Evolutionary conservation across 2,329 filamentous ascomycete species (phyloP).

Genomic region (Diaporthe sp.): DNA sequence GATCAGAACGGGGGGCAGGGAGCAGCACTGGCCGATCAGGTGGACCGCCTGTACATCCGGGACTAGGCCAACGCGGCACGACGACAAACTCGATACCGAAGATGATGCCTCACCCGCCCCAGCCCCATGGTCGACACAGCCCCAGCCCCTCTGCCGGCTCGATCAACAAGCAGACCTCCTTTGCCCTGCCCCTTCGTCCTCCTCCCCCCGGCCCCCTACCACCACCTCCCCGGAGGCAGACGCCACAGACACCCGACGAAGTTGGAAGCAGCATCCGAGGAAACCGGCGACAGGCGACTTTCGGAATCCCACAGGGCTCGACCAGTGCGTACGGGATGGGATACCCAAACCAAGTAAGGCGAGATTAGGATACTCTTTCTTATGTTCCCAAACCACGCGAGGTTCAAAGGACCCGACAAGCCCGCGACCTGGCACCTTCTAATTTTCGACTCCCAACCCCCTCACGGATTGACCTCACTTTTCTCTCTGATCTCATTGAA

Average conservation of each 20-base stretch:
- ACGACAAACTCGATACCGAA: constrained; percentile 68
- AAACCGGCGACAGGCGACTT: constrained; percentile 65
- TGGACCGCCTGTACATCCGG: constrained; percentile 61
- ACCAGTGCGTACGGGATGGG: constrained; percentile 46
- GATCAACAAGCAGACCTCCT: constrained; percentile 63
- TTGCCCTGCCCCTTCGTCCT: constrained; percentile 74
- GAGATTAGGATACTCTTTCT: constrained; percentile 44
- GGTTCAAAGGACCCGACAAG: constrained; percentile 14
- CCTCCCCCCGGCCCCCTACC: constrained; percentile 71
- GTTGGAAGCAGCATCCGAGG: constrained; percentile 55
- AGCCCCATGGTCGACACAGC: constrained; percentile 32
- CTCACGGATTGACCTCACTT: constrained; percentile 33
- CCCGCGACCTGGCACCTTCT: constrained; percentile 25
- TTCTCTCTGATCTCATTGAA: constrained; percentile 36
- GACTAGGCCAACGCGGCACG: constrained; percentile 64
- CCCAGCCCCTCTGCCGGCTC: constrained; percentile 49
- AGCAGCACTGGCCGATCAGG: constrained; percentile 59
- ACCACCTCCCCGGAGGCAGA: constrained; percentile 69
- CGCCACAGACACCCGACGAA: constrained; percentile 66
- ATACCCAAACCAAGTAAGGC: constrained; percentile 47
- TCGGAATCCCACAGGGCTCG: constrained; percentile 60
- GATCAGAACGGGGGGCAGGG: constrained; percentile 55
- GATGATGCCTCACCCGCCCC: constrained; percentile 50
- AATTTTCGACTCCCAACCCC: constrained; percentile 29
- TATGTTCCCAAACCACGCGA: constrained; percentile 28